These are phyloP conservation scores for Colletotrichum noveboracense DNA, from an alignment of 2,329 filamentous ascomycete genomes.

Conservation along the genomic window DNA sequence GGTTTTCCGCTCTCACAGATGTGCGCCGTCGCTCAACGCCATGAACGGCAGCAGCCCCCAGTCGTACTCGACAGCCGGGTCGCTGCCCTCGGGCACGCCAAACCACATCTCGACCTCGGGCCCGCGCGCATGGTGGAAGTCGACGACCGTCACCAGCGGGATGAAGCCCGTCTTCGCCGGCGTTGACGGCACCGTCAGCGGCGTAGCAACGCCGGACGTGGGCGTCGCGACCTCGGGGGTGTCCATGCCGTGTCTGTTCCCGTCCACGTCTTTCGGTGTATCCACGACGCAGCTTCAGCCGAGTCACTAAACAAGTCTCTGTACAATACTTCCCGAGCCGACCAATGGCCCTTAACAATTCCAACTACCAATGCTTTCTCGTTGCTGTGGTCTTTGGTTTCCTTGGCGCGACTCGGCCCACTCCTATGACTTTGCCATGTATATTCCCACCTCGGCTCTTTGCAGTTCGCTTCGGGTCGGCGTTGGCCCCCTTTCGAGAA, in stretches of 20 bases:
- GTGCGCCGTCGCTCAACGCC: conserved; percentile 93
- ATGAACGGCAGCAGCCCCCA: conserved; percentile 95
- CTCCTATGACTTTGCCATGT: conserved; percentile 18
- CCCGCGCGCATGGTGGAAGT: conserved; percentile 84
- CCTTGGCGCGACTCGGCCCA: conserved; percentile 14
- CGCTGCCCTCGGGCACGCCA: conserved; percentile 73
- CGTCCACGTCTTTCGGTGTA: not conserved
- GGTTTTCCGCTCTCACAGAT: conserved; percentile 69
- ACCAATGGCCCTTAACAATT: not conserved
- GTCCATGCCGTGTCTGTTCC: conserved; percentile 8
- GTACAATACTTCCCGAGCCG: not conserved
- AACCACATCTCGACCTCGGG: conserved; percentile 96
- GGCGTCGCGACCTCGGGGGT: conserved; percentile 16
- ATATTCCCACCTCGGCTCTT: not conserved
- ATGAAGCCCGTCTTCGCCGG: conserved; percentile 50
- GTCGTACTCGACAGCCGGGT: conserved; percentile 84
- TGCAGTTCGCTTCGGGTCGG: not conserved
- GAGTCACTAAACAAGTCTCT: not conserved
- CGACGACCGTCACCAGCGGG: conserved; percentile 80
- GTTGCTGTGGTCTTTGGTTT: not conserved
- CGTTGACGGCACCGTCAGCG: conserved; percentile 18
- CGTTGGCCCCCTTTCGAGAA: not conserved
- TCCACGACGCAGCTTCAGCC: not conserved
- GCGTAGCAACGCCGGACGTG: conserved; percentile 11
- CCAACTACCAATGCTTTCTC: not conserved